These are phyloP conservation scores for Tetradesmus lagerheimii DNA, from an alignment of 139 green algal species.

Conservation along the genomic window DNA sequence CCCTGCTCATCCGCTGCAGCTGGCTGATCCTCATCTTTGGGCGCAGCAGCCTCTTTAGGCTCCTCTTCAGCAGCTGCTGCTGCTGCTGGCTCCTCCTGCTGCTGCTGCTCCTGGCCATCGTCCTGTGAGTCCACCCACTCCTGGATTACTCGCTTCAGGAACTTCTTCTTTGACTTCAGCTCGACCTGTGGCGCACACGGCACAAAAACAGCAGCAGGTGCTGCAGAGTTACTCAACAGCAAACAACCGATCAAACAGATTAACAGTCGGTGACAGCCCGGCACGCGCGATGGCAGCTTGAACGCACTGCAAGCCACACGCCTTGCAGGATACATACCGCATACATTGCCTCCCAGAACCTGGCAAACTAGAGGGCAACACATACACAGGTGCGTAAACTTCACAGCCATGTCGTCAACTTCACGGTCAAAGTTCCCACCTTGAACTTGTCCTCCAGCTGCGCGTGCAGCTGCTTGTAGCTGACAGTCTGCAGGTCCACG, in stretches of 20 bases:
- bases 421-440: background rate
- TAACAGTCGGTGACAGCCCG: no score
- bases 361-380: no score
- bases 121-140: background rate
- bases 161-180: constrained; percentile 35
- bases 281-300: no score
- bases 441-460: constrained; percentile 40
- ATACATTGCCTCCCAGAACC: no score
- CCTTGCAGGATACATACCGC: no score
- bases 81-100: background rate
- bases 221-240: background rate
- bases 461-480: constrained; percentile 9
- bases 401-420: background rate
- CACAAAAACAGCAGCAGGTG: background rate
- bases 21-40: background rate
- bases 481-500: constrained; percentile 22
- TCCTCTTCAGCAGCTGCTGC: background rate
- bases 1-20: background rate
- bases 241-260: background rate
- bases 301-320: no score
- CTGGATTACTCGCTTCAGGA: constrained; percentile 12
- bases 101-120: background rate
- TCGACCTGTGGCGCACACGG: constrained; percentile 14
- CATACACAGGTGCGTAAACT: background rate
- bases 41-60: background rate